Evolutionary conservation across 1,139 yeast genomes (phyloP), one percentile per base, ranked within the genome.

Genomic region (Yarrowia galli): DNA sequence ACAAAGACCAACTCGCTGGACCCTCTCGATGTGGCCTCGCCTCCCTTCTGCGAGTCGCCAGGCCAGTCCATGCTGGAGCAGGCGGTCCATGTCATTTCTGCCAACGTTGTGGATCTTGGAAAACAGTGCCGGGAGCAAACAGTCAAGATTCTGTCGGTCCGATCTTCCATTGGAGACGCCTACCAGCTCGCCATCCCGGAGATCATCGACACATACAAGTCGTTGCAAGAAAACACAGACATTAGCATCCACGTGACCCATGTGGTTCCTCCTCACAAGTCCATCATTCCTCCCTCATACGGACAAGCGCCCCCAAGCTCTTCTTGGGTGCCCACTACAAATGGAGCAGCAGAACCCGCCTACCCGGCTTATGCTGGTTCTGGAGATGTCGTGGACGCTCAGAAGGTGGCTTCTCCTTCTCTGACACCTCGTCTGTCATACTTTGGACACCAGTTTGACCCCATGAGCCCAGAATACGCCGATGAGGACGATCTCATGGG

Each of bases 151-250:
- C 69, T 70, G 18, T 71, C 73, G 15, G 69, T 71, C 25, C 71
- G 72, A 65, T 69, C 73, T 1, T 70, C 72, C 9, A 65, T 71
- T 10, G 71, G 70, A 16, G 68, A 70, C 15, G 71, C 73, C 13
- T 69, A 71, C 67, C 53, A 67, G 49, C 67, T 58, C 9, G 69
- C 71, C n/a, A 70, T 71, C 18, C 73, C 73, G 15, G 68, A 67
- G 38, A 67, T 71, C 38, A 68, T 71, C 15, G 70, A 69, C 16
- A 48, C 63, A 35, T 69, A 71, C 69, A 48, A 53, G 40, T n/a
- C 61, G 18, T 22, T 36, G 36, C 43, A 43, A 12, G 60, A 54
- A 9, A 43, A 48, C 43, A 43, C 69, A 10, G 67, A 68, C 16
- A 71, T 71, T 10, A 23, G 28, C n/a, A 46, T 58, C 13, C 71